Evolutionary conservation across 169 alveolate genomes (phyloP).

Genomic region (Plasmodium chabaudi): DNA sequence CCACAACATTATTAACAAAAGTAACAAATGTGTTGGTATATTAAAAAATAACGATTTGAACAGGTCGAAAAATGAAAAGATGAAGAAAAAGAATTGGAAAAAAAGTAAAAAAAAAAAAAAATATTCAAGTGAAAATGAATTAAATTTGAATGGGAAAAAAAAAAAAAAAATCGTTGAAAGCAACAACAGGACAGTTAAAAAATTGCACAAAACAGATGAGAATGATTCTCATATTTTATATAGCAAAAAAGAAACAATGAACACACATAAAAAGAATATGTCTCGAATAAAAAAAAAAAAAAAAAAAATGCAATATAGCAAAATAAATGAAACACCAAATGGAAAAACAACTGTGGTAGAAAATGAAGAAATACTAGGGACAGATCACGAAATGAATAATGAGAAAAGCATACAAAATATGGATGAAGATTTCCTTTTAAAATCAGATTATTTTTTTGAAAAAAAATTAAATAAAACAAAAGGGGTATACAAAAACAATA

Average conservation of each 20-base stretch:
- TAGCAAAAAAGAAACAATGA: background rate
- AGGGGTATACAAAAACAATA: background rate
- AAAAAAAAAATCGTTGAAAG: background rate
- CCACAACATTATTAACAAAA: no score
- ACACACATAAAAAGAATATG: background rate
- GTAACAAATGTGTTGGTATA: background rate
- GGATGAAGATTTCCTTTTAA: background rate
- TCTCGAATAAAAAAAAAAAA: background rate
- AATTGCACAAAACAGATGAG: background rate
- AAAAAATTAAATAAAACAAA: conserved; percentile 18
- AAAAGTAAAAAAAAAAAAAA: no score
- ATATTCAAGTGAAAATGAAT: background rate
- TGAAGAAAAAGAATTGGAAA: background rate
- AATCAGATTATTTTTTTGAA: background rate
- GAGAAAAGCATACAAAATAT: background rate
- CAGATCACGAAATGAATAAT: background rate
- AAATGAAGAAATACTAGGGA: background rate
- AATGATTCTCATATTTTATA: background rate
- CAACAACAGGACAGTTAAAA: background rate
- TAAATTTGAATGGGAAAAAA: background rate
- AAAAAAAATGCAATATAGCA: background rate
- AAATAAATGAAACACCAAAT: background rate
- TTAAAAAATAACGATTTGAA: background rate
- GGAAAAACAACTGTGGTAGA: background rate
- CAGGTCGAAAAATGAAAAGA: background rate